phyloP scores from a whole-genome alignment of 352 stramenopile genomes.

The Hyaloperonospora brassicae region DNA sequence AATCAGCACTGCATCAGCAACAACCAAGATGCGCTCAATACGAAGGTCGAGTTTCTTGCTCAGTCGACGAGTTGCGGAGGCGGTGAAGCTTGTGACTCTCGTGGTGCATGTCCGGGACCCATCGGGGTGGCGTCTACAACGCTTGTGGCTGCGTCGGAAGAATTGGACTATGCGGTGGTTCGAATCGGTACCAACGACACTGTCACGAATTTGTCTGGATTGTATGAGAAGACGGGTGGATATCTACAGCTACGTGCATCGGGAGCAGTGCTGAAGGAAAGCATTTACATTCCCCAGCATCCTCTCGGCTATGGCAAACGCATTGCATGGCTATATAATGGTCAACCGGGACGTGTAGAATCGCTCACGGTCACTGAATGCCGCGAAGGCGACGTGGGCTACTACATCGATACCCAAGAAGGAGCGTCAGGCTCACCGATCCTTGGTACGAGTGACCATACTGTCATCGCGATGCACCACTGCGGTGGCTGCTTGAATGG shows the following conservation, averaged over 20 bases:
- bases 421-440: slow-evolving; percentile 63
- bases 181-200: too few relatives aligned
- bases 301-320: slow-evolving; percentile 51
- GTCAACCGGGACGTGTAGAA: slow-evolving; percentile 25
- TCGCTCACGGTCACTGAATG: slow-evolving; percentile 36
- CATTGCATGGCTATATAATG: slow-evolving; percentile 42
- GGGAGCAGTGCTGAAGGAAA: slow-evolving; percentile 33
- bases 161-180: too few relatives aligned
- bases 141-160: too few relatives aligned
- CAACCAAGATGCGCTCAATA: slow-evolving; percentile 58
- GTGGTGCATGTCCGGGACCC: too few relatives aligned
- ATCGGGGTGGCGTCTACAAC: too few relatives aligned
- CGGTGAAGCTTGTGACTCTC: too few relatives aligned
- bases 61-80: slow-evolving; percentile 45
- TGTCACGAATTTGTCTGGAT: too few relatives aligned
- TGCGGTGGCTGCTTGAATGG: slow-evolving; percentile 70
- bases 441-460: slow-evolving; percentile 42
- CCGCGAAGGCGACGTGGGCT: slow-evolving; percentile 45
- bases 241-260: too few relatives aligned
- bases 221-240: too few relatives aligned
- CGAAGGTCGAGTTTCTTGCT: slow-evolving; percentile 57
- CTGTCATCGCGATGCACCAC: slow-evolving; percentile 69
- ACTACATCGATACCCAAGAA: slow-evolving; percentile 70
- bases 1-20: slow-evolving; percentile 73
- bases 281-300: slow-evolving; percentile 72